Conservation (phyloP, 2,329 filamentous ascomycete species). For the Fusarium concolor region DNA sequence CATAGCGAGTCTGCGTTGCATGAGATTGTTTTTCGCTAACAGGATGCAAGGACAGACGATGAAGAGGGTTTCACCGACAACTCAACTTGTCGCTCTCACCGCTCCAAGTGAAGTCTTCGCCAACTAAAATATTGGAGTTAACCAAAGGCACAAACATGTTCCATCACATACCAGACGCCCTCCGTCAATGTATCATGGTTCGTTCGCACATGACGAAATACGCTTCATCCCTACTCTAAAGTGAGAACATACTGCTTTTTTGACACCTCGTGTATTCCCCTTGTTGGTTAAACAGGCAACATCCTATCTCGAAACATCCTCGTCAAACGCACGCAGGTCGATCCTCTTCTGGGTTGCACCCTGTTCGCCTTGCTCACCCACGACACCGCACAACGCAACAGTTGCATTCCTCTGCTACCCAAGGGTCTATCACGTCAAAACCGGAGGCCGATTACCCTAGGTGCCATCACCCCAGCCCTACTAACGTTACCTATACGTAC, state of each 20-base stretch:
- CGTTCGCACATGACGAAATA: slow-evolving; percentile 23
- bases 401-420: neutral
- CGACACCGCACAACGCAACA: slow-evolving; percentile 4
- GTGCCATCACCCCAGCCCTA: slow-evolving; percentile 13
- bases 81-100: slow-evolving; percentile 21
- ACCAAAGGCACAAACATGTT: neutral
- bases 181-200: slow-evolving; percentile 7
- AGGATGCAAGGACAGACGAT: slow-evolving; percentile 2
- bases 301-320: slow-evolving; percentile 17
- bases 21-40: slow-evolving; percentile 21
- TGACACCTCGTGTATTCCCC: slow-evolving; percentile 18
- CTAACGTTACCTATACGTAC: neutral
- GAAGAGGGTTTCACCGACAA: slow-evolving; percentile 27
- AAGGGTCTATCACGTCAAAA: slow-evolving; percentile 27
- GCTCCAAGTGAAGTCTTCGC: slow-evolving; percentile 18
- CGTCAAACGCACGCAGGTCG: slow-evolving; percentile 18
- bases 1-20: slow-evolving; percentile 15
- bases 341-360: slow-evolving; percentile 30
- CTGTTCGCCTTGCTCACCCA: slow-evolving; percentile 29
- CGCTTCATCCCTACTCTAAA: slow-evolving; percentile 18
- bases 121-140: neutral
- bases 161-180: neutral
- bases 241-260: slow-evolving; percentile 27
- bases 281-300: slow-evolving; percentile 19
- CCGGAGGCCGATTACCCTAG: neutral